These are phyloP conservation scores for Elongisporangium senticosum DNA, from an alignment of 352 stramenopile genomes.

Conservation along the genomic window DNA sequence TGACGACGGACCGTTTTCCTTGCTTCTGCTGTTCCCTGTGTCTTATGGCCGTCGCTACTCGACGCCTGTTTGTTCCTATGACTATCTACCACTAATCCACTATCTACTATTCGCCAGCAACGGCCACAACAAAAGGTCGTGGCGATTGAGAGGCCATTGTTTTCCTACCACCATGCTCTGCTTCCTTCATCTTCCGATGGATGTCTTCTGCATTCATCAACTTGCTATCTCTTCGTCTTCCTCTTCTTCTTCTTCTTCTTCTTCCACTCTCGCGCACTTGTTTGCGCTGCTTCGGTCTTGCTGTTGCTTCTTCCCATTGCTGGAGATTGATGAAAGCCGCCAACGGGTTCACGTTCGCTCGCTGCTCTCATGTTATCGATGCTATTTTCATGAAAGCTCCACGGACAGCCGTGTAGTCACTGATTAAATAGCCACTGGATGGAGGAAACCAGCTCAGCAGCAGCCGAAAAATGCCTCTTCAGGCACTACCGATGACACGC, in stretches of 20 bases:
- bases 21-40: background rate
- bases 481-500: background rate
- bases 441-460: background rate
- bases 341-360: background rate
- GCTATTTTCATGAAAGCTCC: background rate
- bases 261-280: background rate
- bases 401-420: background rate
- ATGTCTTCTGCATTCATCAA: slow-evolving; percentile 2
- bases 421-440: background rate
- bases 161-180: background rate
- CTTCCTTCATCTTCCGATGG: background rate
- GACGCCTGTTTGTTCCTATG: background rate
- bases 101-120: background rate
- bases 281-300: background rate
- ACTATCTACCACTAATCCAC: background rate
- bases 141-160: background rate
- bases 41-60: background rate
- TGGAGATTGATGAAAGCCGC: background rate
- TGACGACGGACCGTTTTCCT: background rate
- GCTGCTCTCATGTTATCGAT: background rate
- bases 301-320: background rate
- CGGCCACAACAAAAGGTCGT: background rate
- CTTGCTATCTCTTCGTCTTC: slow-evolving; percentile 7
- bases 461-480: background rate
- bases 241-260: too few species aligned